Evolutionary conservation across 176 grass and related monocot genomes (phyloP), one percentile per base, ranked within the genome.

Genomic region (Pontederia crassipes): DNA sequence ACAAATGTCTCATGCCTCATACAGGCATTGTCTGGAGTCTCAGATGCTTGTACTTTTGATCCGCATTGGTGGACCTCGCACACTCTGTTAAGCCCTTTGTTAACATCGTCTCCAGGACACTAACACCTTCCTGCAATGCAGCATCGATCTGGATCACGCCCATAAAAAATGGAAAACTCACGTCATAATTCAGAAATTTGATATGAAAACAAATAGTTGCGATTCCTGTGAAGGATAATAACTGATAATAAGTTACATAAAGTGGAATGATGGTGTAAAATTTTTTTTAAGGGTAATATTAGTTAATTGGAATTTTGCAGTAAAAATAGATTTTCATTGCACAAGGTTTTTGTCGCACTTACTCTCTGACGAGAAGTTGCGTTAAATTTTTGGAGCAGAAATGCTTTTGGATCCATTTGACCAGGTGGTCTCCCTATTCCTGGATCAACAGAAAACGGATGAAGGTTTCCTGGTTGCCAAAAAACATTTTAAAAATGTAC

Each of bases 401-500:
- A 97, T 56, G 92, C 84, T 60, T 82, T 97, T 8, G 84, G 92
- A 68, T 97, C 92, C 92, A 97, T 97, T 74, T 88, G 81, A 46
- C 87, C 84, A 65, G 87, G 75, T 46, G 84, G 87, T 45, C 81
- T 71, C 67, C 92, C 84, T 54, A 91, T 88, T 72, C 84, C 87
- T 97, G 50, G 72, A 47, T 54, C 8, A 73, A 72, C 62, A 54
- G 47, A 75, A 65, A 49, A 54, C 10, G 45, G 20, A 8, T 48
- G 26, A 28, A 66, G 45, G n/a, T 68, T 71, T 45, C 64, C 20
- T 28, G 61, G 62, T 63, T 24, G 1, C 52, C 52, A 1, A 1
- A 69, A 63, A 65, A 8, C 0, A 59, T 49, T 50, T 45, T 24
- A 28, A 29, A 11, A 67, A 28, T 65, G 11, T 40, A 72, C 32